Evolutionary conservation across 2,329 filamentous ascomycete species (phyloP).

Genomic region (Nemania abortiva): DNA sequence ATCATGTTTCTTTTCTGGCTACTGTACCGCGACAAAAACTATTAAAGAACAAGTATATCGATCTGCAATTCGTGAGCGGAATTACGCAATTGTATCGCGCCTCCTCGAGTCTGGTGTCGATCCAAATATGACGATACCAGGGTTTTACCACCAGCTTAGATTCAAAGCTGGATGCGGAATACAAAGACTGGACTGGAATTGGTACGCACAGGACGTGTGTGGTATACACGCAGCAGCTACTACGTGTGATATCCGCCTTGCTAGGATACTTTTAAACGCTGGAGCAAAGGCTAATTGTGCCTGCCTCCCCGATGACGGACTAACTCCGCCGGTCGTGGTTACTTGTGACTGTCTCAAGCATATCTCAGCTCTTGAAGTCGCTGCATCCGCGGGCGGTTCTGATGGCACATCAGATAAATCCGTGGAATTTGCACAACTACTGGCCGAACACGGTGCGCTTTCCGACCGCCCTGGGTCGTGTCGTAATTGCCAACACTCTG

Average conservation of each 20-base stretch:
- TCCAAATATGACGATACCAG: background rate
- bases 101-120: slow-evolving; percentile 15
- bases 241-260: slow-evolving; percentile 11
- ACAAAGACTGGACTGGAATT: background rate
- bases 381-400: background rate
- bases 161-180: background rate
- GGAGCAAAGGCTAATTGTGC: background rate
- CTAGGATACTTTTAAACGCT: slow-evolving; percentile 3
- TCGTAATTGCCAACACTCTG: background rate
- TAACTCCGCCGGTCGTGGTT: background rate
- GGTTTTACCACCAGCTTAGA: background rate
- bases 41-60: slow-evolving; percentile 23
- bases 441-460: background rate
- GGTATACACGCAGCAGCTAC: slow-evolving; percentile 1
- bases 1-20: background rate
- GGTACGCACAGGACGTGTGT: background rate
- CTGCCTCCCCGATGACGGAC: fast-evolving
- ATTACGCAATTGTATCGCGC: slow-evolving; percentile 5
- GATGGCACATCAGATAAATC: background rate
- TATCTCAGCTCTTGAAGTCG: background rate
- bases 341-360: no score
- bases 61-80: slow-evolving; percentile 18
- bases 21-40: slow-evolving; percentile 6
- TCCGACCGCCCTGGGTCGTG: background rate
- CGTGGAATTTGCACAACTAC: background rate